Conservation (phyloP, 2,329 filamentous ascomycete species). For the Hymenoscyphus occultus region DNA sequence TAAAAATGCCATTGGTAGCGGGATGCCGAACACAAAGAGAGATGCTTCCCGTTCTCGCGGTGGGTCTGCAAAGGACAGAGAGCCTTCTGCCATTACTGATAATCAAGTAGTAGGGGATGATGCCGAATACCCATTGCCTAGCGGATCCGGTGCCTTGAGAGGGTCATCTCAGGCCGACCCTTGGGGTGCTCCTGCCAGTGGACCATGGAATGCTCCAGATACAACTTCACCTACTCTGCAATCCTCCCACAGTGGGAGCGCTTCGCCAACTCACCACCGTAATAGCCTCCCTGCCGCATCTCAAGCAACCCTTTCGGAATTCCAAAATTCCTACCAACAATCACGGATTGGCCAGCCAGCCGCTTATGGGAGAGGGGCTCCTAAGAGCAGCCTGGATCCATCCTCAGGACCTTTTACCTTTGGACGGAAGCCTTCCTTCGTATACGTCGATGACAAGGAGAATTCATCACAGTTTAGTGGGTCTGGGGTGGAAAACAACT, state of each 20-base stretch:
- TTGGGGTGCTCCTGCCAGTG: conserved; percentile 51
- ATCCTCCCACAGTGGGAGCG: conserved; percentile 47
- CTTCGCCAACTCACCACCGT: conserved; percentile 57
- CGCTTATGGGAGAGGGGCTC: conserved; percentile 37
- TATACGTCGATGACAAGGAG: conserved; percentile 34
- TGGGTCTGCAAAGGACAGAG: conserved; percentile 36
- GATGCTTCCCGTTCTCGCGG: conserved; percentile 48
- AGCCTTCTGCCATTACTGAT: conserved; percentile 27
- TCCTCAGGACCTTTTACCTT: conserved; percentile 44
- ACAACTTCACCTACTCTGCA: conserved; percentile 43
- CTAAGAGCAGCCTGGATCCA: conserved; percentile 45
- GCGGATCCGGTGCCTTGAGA: conserved; percentile 67
- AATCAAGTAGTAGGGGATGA: conserved; percentile 37
- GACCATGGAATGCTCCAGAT: conserved; percentile 58
- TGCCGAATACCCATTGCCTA: conserved; percentile 47
- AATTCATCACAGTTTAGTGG: conserved; percentile 27
- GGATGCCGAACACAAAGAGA: conserved; percentile 45
- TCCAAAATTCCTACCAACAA: conserved; percentile 41
- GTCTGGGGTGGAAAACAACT: conserved; percentile 20
- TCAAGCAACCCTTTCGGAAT: conserved; percentile 40
- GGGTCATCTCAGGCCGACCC: conserved; percentile 66
- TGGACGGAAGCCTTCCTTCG: conserved; percentile 30
- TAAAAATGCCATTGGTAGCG: conserved; percentile 44
- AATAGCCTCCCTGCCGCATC: conserved; percentile 43
- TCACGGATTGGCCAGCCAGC: conserved; percentile 46